phyloP scores from a whole-genome alignment of 805 yeast species.

The Candida palmyrensis region DNA sequence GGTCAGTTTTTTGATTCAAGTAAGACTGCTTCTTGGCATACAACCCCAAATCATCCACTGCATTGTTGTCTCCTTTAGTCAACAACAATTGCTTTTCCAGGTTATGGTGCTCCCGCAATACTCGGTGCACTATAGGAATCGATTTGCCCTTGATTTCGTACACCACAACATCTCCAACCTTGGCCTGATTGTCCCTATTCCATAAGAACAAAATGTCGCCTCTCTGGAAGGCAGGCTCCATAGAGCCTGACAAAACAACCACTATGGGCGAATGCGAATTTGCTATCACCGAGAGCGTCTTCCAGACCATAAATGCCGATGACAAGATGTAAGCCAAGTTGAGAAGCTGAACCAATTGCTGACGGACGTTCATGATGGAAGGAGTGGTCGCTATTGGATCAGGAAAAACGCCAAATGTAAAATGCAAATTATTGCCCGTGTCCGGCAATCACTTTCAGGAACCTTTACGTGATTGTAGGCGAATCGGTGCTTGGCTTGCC shows the following conservation, averaged over 20 bases:
- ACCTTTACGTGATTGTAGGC: too few species aligned
- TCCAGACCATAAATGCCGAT: conserved; percentile 91
- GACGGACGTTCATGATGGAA: conserved; percentile 50
- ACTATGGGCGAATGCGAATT: conserved; percentile 91
- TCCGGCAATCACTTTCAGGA: too few species aligned
- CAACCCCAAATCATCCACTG: conserved; percentile 82
- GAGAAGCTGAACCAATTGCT: conserved; percentile 59
- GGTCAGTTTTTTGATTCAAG: conserved; percentile 68
- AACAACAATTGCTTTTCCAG: conserved; percentile 60
- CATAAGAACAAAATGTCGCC: conserved; percentile 91
- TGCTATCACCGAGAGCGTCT: conserved; percentile 66
- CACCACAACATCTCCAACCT: conserved; percentile 92
- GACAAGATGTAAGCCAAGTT: conserved; percentile 75
- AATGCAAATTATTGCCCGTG: too few species aligned
- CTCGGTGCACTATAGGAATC: conserved; percentile 97
- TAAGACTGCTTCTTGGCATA: conserved; percentile 75
- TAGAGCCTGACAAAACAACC: conserved; percentile 94
- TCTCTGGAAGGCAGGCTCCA: conserved; percentile 99
- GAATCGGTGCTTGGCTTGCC: too few species aligned
- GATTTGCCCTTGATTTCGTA: conserved; percentile 74
- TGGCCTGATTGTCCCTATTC: conserved; percentile 66
- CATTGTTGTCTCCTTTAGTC: conserved; percentile 96
- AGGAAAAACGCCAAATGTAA: too few species aligned
- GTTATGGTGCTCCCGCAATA: conserved; percentile 74
- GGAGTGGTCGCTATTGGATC: background rate